These are phyloP conservation scores for Starmerella etchellsii DNA, from an alignment of 805 yeast species.

Conservation along the genomic window DNA sequence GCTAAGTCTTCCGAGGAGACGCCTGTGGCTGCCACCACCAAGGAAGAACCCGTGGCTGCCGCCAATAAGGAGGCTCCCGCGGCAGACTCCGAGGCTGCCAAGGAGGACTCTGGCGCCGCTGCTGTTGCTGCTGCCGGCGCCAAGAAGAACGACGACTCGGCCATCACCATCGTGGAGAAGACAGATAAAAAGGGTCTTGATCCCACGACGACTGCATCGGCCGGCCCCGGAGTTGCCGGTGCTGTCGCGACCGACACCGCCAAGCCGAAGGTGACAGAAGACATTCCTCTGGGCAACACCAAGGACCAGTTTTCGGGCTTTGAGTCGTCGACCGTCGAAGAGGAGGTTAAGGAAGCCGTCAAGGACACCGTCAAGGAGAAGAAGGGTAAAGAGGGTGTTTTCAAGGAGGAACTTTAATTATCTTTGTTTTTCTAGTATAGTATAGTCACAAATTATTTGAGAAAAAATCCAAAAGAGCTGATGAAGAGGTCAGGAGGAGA, in stretches of 20 bases:
- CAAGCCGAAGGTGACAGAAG: slow-evolving; percentile 6
- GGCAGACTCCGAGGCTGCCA: not conserved
- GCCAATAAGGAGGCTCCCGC: slow-evolving; percentile 6
- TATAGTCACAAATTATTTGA: not conserved
- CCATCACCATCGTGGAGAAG: slow-evolving; percentile 1
- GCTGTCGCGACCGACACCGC: slow-evolving; percentile 7
- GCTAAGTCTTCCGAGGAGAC: slow-evolving; percentile 36
- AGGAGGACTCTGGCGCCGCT: not conserved
- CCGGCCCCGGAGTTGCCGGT: slow-evolving; percentile 13
- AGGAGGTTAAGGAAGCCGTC: too few relatives aligned
- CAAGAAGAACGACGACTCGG: slow-evolving; percentile 4
- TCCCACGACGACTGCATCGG: slow-evolving; percentile 3
- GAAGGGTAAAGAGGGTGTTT: slow-evolving; percentile 18
- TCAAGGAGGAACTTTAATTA: slow-evolving; percentile 20
- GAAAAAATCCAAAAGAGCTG: too few relatives aligned
- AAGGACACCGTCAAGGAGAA: too few relatives aligned
- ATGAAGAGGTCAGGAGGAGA: too few relatives aligned
- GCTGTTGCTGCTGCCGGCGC: slow-evolving; percentile 1
- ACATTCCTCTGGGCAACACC: slow-evolving; percentile 8
- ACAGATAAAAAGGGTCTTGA: slow-evolving; percentile 1
- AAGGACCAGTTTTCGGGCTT: slow-evolving; percentile 20
- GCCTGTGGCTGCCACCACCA: not conserved
- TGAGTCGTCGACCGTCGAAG: slow-evolving; percentile 23
- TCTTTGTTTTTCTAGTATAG: slow-evolving; percentile 1
- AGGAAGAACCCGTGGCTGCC: not conserved